Evolutionary conservation across 352 stramenopile genomes (phyloP).

Genomic region (Aphanomyces invadans): DNA sequence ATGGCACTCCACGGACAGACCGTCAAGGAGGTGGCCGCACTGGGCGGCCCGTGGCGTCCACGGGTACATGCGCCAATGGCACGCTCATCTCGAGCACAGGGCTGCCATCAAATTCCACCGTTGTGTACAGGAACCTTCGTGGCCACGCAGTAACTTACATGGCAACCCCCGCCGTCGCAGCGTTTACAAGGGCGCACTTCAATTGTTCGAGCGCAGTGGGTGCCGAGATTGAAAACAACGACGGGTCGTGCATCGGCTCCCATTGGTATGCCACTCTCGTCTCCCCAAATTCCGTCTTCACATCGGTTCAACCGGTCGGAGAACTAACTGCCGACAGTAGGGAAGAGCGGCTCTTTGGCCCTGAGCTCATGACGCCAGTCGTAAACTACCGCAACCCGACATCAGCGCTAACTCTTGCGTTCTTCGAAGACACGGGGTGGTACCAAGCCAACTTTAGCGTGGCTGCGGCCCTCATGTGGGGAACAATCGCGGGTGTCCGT

Average conservation of each 20-base stretch:
- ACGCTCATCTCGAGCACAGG: neutral
- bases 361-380: slow-evolving; percentile 24
- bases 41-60: neutral
- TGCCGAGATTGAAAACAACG: slow-evolving; percentile 27
- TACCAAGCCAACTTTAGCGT: slow-evolving; percentile 23
- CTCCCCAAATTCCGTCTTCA: too few relatives aligned
- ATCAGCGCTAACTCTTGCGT: slow-evolving; percentile 19
- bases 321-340: too few relatives aligned
- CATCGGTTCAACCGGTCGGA: too few relatives aligned
- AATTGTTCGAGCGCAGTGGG: slow-evolving; percentile 19
- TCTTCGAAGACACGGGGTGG: slow-evolving; percentile 25
- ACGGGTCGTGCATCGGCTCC: slow-evolving; percentile 15
- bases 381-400: slow-evolving; percentile 17
- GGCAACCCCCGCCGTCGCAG: slow-evolving; percentile 1
- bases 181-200: slow-evolving; percentile 9
- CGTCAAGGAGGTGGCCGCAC: neutral
- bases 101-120: slow-evolving; percentile 11
- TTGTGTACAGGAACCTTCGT: neutral
- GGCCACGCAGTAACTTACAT: slow-evolving; percentile 15
- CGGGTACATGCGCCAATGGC: slow-evolving; percentile 1
- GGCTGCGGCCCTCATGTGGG: neutral
- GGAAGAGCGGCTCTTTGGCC: slow-evolving; percentile 27
- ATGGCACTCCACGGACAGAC: slow-evolving; percentile 15
- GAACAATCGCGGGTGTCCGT: slow-evolving; percentile 20
- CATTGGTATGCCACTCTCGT: slow-evolving; percentile 19